phyloP scores from a whole-genome alignment of 176 grass and related monocot species.

The Lolium multiflorum region DNA sequence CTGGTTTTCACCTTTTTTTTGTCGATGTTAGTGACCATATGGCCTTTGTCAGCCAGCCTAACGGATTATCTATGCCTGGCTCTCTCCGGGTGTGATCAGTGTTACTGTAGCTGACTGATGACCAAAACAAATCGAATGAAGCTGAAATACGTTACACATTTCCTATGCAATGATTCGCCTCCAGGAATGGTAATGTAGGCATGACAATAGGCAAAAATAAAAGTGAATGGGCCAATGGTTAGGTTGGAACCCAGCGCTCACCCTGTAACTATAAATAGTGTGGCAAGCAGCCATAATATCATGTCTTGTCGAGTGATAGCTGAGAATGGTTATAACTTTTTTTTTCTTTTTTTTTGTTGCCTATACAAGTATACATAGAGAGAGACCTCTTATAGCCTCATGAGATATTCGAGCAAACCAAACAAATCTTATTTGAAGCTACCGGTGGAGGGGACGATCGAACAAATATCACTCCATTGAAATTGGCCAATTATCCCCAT shows the following conservation, averaged over 20 bases:
- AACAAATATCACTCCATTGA: no score
- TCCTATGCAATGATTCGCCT: background rate
- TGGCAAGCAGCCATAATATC: background rate
- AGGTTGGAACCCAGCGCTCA: background rate
- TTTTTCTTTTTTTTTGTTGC: background rate
- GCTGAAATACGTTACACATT: background rate
- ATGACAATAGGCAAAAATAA: background rate
- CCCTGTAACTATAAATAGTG: background rate
- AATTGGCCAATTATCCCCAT: no score
- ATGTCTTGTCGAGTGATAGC: background rate
- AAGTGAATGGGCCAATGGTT: background rate
- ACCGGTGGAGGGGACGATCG: no score
- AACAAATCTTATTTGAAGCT: background rate
- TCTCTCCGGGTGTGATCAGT: background rate
- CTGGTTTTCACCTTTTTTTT: background rate
- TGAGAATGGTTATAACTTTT: background rate
- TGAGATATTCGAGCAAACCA: background rate
- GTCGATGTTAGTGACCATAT: background rate
- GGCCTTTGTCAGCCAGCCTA: no score
- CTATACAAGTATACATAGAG: background rate
- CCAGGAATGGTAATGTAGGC: background rate
- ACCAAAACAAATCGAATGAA: background rate
- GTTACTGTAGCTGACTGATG: background rate
- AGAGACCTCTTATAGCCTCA: background rate
- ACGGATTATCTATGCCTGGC: background rate